Evolutionary conservation across 768 basidiomycete species (phyloP), one percentile per base, ranked within the genome.

Genomic region (Russula olivacea): DNA sequence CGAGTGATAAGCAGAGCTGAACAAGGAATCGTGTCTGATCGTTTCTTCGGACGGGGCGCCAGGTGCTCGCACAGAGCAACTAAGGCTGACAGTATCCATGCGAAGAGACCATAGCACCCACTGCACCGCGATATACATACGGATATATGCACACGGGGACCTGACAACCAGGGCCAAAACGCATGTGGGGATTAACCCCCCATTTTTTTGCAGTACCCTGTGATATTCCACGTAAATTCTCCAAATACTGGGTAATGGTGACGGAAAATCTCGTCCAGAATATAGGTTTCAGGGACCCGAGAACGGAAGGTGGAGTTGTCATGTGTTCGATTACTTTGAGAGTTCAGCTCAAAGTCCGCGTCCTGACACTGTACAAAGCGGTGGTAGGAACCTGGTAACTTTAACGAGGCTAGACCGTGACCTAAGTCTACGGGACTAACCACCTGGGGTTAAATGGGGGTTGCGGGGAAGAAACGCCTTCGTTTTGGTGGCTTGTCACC

Each of bases 161-260:
- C 63, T 73, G 69, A 66, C 73, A 71, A 12, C 71, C 72, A 23
- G 80, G 77, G 11, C 77, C 77, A 61, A 73, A 80, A 43, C 82
- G 76, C n/a, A 80, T 76, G 65, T 81, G 84, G 81, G 69, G 77
- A 77, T 12, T 74, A 80, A 12, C 82, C 83, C 11, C 81, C 61
- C 0, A 14, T 81, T 83, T 81, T 83, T 74, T 85, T 83, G 74
- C 73, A 82, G 41, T 78, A 70, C 4, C 81, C 83, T 11, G 83
- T 72, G 5, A 70, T 59, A 58, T 79, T 75, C 0, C 83, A 32
- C 10, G 5, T n/a, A 23, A 51, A 45, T 12, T 12, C 28, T 52
- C 28, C 48, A 2, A 34, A 28, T 45, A 23, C 32, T 47, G 30
- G 23, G 43, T n/a, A 43, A 56, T 38, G 12, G 19, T 48, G 45